Conservation (phyloP, 768 basidiomycete genomes). For the Pholiota conissans region DNA sequence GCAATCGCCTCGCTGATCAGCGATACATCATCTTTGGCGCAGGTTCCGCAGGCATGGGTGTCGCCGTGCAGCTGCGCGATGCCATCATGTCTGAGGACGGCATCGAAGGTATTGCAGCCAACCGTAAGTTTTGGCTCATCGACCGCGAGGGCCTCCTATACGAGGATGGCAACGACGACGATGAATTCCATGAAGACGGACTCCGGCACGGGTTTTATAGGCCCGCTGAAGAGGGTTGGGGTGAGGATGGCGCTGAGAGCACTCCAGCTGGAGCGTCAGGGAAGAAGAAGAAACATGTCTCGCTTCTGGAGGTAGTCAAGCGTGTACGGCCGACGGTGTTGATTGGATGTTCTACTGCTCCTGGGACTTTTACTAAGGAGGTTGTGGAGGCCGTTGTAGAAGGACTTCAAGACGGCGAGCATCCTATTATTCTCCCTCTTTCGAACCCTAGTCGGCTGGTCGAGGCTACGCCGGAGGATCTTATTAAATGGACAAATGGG, state of each 20-base stretch:
- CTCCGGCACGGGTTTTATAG: conserved; percentile 56
- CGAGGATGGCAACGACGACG: conserved; percentile 20
- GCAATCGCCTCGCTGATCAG: conserved; percentile 34
- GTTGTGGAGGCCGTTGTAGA: conserved; percentile 65
- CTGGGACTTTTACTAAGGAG: conserved; percentile 77
- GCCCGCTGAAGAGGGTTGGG: conserved; percentile 40
- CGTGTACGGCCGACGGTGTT: conserved; percentile 77
- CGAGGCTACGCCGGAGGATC: conserved; percentile 72
- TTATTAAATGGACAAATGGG: conserved; percentile 78
- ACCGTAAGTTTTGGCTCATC: conserved; percentile 67
- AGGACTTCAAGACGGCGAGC: conserved; percentile 50
- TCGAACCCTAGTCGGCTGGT: conserved; percentile 79
- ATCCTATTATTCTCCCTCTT: conserved; percentile 84
- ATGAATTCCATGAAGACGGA: conserved; percentile 19
- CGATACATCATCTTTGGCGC: conserved; percentile 79
- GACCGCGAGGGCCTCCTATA: conserved; percentile 48
- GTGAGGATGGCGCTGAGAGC: background rate
- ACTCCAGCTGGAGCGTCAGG: background rate
- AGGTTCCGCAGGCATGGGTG: conserved; percentile 82
- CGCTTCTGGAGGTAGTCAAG: conserved; percentile 69
- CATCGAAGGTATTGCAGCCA: conserved; percentile 57
- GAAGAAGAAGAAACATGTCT: conserved; percentile 39
- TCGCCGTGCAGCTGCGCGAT: conserved; percentile 72
- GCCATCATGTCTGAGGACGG: conserved; percentile 64
- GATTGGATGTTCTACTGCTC: conserved; percentile 81